Base-by-base conservation (phyloP, 1,139 yeast genomes). In the Candida mesenterica region DNA sequence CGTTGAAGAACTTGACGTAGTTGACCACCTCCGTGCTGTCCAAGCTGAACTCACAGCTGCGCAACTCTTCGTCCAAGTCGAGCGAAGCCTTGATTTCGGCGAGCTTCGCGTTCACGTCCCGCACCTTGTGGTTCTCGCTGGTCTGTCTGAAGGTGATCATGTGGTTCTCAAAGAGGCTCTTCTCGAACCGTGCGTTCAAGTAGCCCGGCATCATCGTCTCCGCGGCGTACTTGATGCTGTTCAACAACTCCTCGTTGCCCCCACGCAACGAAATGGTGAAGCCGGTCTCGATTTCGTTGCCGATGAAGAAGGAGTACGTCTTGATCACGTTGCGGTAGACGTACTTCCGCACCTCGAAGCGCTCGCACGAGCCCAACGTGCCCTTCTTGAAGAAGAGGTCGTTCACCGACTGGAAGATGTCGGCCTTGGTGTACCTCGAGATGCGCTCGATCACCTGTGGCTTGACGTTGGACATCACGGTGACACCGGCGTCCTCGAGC, bases 201-300 rank as follows among this genome's bases (percentile, higher is more conserved):
- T 82, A 77, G 1, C 84, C 85, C 34, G 85, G 83, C 4, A 86
- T 75, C 76, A 90, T 72, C 32, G 92, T 82, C 47, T 87, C 95
- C 2, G 86, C 72, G 2, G 90, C 83, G 38, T 82, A 80, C 53
- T 94, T 94, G 16, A 90, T 72, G 37, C 78, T 77, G 34, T 78
- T 72, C 42, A 90, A 60, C 1, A 70, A 54, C 2, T 77, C 81
- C 30, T 69, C 76, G 45, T 75, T 74, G 1, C 79, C 82, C 2
- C 98, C 98, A 40, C 98, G 68, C 17, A 94, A 62, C 6, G 86
- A 68, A 14, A 92, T 74, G 0, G 98, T 89, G 31, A 92, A 83
- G 0, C 98, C 98, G 0, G 82, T 62, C 28, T 77, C 77, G 15
- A 75, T 68, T 31, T 84, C 81, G 46, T 89, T 82, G 0, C 97